Base-by-base conservation (phyloP, 2,329 filamentous ascomycete species). In the Didymella pomorum region DNA sequence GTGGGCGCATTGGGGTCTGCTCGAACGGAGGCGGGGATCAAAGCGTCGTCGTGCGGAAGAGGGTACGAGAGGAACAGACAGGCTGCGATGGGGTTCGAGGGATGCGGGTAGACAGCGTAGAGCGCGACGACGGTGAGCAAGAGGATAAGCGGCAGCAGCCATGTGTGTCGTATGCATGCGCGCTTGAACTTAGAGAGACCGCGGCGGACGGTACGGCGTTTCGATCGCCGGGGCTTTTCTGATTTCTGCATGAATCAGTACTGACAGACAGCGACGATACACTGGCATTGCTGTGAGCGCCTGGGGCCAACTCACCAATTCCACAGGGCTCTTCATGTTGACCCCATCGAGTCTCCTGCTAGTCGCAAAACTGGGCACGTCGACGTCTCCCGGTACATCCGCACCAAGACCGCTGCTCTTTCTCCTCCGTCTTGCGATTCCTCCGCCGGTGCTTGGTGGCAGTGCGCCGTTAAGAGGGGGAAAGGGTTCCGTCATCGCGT, bases 1-100 rank as follows among this genome's bases (percentile, higher is more conserved):
- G 76, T 74, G 5, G 76, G 75, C 3, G 63, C 65, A 41, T 80
- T 50, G 47, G 66, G 64, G 47, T 81, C 77, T 4, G 79, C 79
- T 56, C 74, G 79, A 4, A 66, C 66, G 8, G 60, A 41, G 18
- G 57, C 63, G 16, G 68, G 60, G 29, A 70, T 68, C 25, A 70
- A 56, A 10, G 65, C 58, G 52, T 77, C 76, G 20, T 79, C 74
- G 58, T 78, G 80, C 16, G 89, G 86, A 58, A 93, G 83, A 56
- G 87, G 86, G 80, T 98, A 98, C 49, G 93, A 95, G 60, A 97
- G 87, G 83, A 96, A 96, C 77, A 97, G 87, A 76, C 92, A 93
- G 78, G 83, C 84, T 79, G 91, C 84, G 64, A 96, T 76, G 12
- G 90, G 90, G 77, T 97, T 97, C 57, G 89, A 87, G 61, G 88